These are phyloP conservation scores for Hanseniaspora uvarum DNA, from an alignment of 1,139 yeast species.

Conservation along the genomic window DNA sequence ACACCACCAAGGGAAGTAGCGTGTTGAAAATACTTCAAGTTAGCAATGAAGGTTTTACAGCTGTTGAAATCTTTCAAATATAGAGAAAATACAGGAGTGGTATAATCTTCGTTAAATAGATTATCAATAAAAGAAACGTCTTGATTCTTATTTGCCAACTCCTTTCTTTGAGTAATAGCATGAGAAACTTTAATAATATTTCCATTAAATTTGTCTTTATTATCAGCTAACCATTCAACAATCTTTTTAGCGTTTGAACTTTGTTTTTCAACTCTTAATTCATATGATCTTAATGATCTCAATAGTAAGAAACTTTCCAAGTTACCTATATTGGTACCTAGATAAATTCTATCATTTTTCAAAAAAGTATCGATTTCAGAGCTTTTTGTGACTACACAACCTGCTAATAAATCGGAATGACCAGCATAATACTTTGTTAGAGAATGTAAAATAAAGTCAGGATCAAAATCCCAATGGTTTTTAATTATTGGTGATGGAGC, in stretches of 20 bases:
- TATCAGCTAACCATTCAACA: conserved; percentile 48
- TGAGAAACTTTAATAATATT: conserved; percentile 49
- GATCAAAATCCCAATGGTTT: conserved; percentile 70
- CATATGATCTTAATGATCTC: conserved; percentile 72
- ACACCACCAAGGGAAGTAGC: conserved; percentile 94
- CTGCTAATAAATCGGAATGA: conserved; percentile 84
- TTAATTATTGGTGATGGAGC: conserved; percentile 81
- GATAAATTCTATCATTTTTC: conserved; percentile 48
- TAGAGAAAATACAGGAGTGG: conserved; percentile 65
- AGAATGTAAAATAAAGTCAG: conserved; percentile 76
- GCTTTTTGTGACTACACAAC: conserved; percentile 58
- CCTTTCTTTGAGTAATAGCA: conserved; percentile 52
- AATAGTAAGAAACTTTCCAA: conserved; percentile 64
- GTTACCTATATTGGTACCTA: conserved; percentile 73
- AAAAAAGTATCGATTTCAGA: conserved; percentile 38
- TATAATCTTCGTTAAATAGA: conserved; percentile 44
- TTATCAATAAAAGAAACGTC: conserved; percentile 57
- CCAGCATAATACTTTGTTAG: conserved; percentile 91
- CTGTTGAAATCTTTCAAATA: conserved; percentile 41
- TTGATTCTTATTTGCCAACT: background rate
- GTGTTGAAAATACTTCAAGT: conserved; percentile 64
- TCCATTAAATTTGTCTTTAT: conserved; percentile 38
- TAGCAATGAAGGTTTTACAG: conserved; percentile 59
- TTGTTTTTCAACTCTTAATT: conserved; percentile 58
- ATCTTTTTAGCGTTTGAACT: conserved; percentile 52